phyloP scores from a whole-genome alignment of 2,329 filamentous ascomycete genomes.

The Fusarium fujikuroi region DNA sequence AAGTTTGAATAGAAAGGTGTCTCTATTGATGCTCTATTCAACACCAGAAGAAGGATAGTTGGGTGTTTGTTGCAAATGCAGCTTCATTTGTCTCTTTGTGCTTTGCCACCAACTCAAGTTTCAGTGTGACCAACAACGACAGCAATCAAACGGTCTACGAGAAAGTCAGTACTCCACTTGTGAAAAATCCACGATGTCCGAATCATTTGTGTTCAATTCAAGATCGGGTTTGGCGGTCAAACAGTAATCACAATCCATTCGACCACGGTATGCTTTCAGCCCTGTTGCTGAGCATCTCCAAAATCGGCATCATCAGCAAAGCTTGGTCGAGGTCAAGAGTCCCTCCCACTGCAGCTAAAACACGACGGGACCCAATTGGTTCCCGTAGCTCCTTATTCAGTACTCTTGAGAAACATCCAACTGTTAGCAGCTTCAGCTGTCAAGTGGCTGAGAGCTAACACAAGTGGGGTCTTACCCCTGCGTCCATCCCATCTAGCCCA shows the following conservation, averaged over 20 bases:
- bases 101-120: neutral
- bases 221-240: neutral
- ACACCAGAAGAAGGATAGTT: slow-evolving; percentile 6
- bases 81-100: neutral
- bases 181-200: neutral
- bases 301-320: neutral
- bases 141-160: neutral
- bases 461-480: slow-evolving; percentile 42
- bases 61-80: neutral
- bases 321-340: neutral
- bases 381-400: neutral
- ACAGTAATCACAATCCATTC: neutral
- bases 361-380: slow-evolving; percentile 12
- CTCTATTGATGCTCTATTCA: slow-evolving; percentile 18
- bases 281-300: neutral
- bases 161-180: neutral
- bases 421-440: slow-evolving; percentile 35
- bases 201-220: neutral
- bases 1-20: neutral
- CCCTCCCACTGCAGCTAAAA: slow-evolving; percentile 5
- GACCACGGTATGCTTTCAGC: neutral
- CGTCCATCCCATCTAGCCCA: slow-evolving; percentile 27
- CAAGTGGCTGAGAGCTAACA: slow-evolving; percentile 33
- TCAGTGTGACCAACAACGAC: neutral
- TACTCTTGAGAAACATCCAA: slow-evolving; percentile 3